Conservation (phyloP, 495 filamentous ascomycete genomes). For the Bryoglossum gracile region DNA sequence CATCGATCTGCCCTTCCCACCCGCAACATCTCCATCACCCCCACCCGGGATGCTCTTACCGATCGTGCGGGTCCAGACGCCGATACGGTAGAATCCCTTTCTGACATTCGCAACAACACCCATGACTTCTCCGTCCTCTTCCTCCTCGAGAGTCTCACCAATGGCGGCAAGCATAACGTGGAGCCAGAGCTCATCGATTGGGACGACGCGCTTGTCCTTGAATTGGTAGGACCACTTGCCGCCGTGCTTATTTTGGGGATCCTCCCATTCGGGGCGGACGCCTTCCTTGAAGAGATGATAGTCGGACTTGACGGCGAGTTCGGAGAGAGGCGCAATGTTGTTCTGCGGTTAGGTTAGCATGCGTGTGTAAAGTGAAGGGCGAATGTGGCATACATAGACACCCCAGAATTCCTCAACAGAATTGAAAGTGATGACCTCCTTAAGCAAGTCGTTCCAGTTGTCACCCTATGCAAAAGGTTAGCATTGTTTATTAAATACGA, state of each 20-base stretch:
- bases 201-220: slow-evolving; percentile 84
- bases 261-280: slow-evolving; percentile 97
- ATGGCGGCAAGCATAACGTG: slow-evolving; percentile 95
- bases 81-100: slow-evolving; percentile 95
- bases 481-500: too few species aligned
- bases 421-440: slow-evolving; percentile 97
- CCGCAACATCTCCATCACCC: slow-evolving; percentile 59
- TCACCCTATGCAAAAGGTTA: slow-evolving; percentile 56
- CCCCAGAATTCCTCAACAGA: slow-evolving; percentile 99
- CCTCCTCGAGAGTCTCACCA: slow-evolving; percentile 93
- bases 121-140: slow-evolving; percentile 95
- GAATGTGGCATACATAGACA: slow-evolving; percentile 70
- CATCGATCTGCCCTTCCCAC: slow-evolving; percentile 58
- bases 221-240: slow-evolving; percentile 98
- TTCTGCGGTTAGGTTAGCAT: slow-evolving; percentile 52
- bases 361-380: slow-evolving; percentile 16
- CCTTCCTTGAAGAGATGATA: slow-evolving; percentile 99
- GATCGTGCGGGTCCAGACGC: slow-evolving; percentile 84
- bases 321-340: slow-evolving; percentile 94
- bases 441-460: slow-evolving; percentile 97
- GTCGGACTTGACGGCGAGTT: slow-evolving; percentile 93
- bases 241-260: slow-evolving; percentile 95
- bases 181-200: slow-evolving; percentile 94
- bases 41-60: slow-evolving; percentile 73
- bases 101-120: slow-evolving; percentile 98